Base-by-base conservation (phyloP, 257 asterid genomes). In the Salvia hispanica region DNA sequence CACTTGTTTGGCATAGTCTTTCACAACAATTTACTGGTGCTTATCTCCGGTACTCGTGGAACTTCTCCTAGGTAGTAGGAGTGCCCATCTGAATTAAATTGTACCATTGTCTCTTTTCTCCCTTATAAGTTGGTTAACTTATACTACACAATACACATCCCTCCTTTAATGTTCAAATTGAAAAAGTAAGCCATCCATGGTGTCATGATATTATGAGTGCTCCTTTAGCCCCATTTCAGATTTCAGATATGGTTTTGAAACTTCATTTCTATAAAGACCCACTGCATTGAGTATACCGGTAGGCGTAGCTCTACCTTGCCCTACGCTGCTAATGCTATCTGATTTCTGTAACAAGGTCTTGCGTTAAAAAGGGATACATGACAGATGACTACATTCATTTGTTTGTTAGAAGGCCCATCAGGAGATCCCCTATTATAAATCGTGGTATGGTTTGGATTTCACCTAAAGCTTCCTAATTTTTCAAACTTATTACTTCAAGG, bases 381-480 rank as follows among this genome's bases (percentile, higher is more conserved):
- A 91, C 78, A 72, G 98, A 91, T 71, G 96, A 89, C 62, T 89
- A 89, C 61, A 73, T 91, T 59, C 86, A 85, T 77, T 74, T 86
- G 84, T 91, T 87, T 50, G 95, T 91, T 51, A 81, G 78, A 79
- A 87, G 94, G 76, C 96, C 94, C 12, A 81, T 91, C 61, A 89
- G 93, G 75, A 82, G 99, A 82, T 82, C 99, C 79, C 99, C 99
- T 0, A 91, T 91, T 51, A 94, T 91, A 72, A 91, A 94, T 59
- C 95, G 96, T 69, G 99, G 97, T 94, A 81, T 58, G 74, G 7
- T 62, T 74, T 50, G 58, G 34, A 13, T 56, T 11, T 16, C 56
- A 52, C 54, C 52, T 66, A 65, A 2, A 43, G 53, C 54, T 70
- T 64, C 59, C 45, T 47, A 59, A 67, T 45, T 68, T 74, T 77